Conservation (phyloP, 2,329 filamentous ascomycete species). For the Fusarium buxicola region DNA sequence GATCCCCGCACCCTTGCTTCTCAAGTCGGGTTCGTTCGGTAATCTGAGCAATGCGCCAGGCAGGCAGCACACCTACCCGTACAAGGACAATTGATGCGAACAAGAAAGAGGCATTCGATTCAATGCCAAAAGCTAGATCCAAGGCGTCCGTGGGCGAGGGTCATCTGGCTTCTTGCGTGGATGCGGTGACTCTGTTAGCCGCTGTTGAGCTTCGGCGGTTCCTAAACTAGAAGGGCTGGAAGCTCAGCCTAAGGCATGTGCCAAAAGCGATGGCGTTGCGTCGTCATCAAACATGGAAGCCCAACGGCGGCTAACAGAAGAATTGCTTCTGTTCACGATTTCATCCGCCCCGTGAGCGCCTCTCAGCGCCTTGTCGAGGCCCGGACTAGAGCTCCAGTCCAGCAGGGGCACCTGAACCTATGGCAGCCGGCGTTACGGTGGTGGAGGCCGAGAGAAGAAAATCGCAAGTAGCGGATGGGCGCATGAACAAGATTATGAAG, state of each 20-base stretch:
- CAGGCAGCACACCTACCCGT: too few species aligned
- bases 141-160: neutral
- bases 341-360: conserved; percentile 13
- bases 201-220: conserved; percentile 16
- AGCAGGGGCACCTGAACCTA: conserved; percentile 19
- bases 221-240: conserved; percentile 22
- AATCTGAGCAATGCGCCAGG: conserved; percentile 17
- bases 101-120: conserved; percentile 15
- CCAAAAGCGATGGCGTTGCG: conserved; percentile 12
- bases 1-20: conserved; percentile 22
- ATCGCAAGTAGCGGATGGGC: conserved; percentile 3
- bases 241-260: conserved; percentile 28
- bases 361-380: conserved; percentile 5
- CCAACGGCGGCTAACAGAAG: conserved; percentile 27
- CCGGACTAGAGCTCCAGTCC: neutral
- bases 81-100: conserved; percentile 15
- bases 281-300: conserved; percentile 9
- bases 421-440: conserved; percentile 18
- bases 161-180: conserved; percentile 8
- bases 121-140: neutral
- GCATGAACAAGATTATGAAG: conserved; percentile 16
- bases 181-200: conserved; percentile 8
- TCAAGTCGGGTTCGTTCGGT: neutral
- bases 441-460: conserved; percentile 12
- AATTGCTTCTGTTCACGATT: conserved; percentile 13